Base-by-base conservation (phyloP, 805 yeast species). In the Candida sphagnicola region DNA sequence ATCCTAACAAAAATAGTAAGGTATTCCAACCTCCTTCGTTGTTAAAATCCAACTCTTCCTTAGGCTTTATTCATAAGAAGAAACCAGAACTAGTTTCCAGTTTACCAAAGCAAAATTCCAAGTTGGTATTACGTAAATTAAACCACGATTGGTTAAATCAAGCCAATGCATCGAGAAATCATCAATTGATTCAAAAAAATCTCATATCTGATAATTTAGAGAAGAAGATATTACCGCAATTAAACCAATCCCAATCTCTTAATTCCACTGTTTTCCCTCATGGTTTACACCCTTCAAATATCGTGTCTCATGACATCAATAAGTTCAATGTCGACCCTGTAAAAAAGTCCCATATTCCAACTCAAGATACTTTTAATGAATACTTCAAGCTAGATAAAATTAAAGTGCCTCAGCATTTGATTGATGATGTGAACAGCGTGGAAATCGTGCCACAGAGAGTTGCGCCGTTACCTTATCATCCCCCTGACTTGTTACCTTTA, bases 401-500 rank as follows among this genome's bases (percentile, higher is more conserved):
- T 8, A 16, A 32, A 15, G 18, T 35, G 5, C 42, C 37, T 33
- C 38, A 43, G 17, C 34, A 35, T 16, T 36, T 56, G 34, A 52
- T 54, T 4, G 53, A 52, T 28, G 60, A 54, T 31, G 54, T 51
- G 16, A 47, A 34, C 25, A 46, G 51, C 42, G 41, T 50, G 8
- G 53, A 48, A 32, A 34, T 28, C 15, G 48, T 46, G 8, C 45
- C 55, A 5, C 53, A 56, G 16, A 53, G 50, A 25, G 57, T 55
- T 19, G 58, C 57, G 2, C 72, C 65, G 16, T 44, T 67, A 17
- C 67, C 70, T 2, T 68, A 72, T 42, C 52, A 61, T 4, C 82
- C 83, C 18, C 47, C 60, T 44, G 70, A 68, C 29, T 56, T 67
- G 43, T 66, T 65, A n/a, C 68, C 72, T 1, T 57, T 74, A 25